A percentile compares a stretch with the other conserved stretches of the same genome.
Evolutionary conservation across 2,329 filamentous ascomycete species (phyloP).

Genomic region (Fusarium aywerte): DNA sequence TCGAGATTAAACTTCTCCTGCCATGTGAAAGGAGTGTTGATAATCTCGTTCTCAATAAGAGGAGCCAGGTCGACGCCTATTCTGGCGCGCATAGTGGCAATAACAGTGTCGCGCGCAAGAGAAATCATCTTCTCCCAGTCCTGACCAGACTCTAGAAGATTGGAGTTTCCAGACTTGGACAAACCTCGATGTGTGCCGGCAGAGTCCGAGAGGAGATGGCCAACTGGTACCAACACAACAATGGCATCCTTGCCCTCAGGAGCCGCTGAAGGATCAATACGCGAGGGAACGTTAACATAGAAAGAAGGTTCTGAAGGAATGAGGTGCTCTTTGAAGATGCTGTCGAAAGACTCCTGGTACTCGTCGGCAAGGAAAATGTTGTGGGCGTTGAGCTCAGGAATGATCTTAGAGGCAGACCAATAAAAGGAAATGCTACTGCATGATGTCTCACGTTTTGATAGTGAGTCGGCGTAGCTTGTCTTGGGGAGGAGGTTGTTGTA

Average conservation of each 20-base stretch:
- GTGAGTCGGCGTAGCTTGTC: conserved; percentile 51
- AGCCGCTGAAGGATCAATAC: conserved; percentile 74
- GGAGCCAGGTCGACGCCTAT: conserved; percentile 64
- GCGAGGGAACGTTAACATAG: conserved; percentile 80
- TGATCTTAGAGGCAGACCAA: conserved; percentile 71
- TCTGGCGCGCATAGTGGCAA: conserved; percentile 68
- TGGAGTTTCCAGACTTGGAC: conserved; percentile 15
- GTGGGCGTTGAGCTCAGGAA: conserved; percentile 74
- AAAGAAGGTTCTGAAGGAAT: conserved; percentile 77
- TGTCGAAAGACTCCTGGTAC: conserved; percentile 78
- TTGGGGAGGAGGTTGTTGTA: conserved; percentile 75
- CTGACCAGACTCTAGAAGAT: neutral
- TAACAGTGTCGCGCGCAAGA: conserved; percentile 68
- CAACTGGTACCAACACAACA: conserved; percentile 77
- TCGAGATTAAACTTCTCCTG: conserved; percentile 76
- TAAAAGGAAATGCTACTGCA: conserved; percentile 83
- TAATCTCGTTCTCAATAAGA: conserved; percentile 67
- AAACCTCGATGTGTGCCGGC: conserved; percentile 28
- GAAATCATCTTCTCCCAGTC: conserved; percentile 68
- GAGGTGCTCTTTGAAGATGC: conserved; percentile 75
- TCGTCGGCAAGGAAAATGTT: conserved; percentile 82
- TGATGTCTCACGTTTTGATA: conserved; percentile 65
- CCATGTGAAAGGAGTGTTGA: conserved; percentile 76
- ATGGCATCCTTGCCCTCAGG: conserved; percentile 72
- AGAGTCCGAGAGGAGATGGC: conserved; percentile 62